Conservation (phyloP, 805 yeast species). For the Schizosaccharomyces osmophilus region DNA sequence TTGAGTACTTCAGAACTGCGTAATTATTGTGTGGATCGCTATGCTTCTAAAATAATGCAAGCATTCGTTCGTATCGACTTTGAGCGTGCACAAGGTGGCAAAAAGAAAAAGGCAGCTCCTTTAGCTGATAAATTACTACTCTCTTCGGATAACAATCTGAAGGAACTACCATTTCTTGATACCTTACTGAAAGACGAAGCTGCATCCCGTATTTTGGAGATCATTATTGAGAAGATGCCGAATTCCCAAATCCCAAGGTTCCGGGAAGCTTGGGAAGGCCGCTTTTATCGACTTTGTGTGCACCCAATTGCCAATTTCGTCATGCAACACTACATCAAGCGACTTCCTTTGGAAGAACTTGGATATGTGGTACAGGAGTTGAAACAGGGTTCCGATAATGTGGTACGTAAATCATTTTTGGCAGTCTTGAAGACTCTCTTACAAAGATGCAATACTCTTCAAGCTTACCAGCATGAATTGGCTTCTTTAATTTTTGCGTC, state of each 20-base stretch:
- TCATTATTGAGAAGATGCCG: constrained; percentile 39
- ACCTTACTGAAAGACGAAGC: constrained; percentile 62
- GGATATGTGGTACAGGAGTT: neutral
- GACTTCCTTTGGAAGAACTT: neutral
- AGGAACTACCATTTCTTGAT: constrained; percentile 24
- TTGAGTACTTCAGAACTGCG: neutral
- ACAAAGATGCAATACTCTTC: neutral
- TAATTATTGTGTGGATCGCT: neutral
- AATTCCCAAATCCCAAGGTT: constrained; percentile 44
- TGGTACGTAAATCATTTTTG: neutral
- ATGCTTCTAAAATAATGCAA: neutral
- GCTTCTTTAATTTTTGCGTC: neutral
- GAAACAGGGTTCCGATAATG: neutral
- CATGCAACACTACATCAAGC: neutral
- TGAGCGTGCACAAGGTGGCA: neutral
- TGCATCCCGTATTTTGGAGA: constrained; percentile 78
- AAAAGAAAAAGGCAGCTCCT: neutral
- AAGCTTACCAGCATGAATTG: neutral
- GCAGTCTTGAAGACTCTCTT: neutral
- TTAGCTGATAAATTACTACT: neutral
- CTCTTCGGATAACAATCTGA: neutral
- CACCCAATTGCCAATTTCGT: constrained; percentile 1
- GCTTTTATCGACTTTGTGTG: constrained; percentile 31
- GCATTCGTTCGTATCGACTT: neutral
- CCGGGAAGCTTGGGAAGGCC: constrained; percentile 41